Base-by-base conservation (phyloP, 805 yeast genomes). In the Cyberlindnera subsufficiens region DNA sequence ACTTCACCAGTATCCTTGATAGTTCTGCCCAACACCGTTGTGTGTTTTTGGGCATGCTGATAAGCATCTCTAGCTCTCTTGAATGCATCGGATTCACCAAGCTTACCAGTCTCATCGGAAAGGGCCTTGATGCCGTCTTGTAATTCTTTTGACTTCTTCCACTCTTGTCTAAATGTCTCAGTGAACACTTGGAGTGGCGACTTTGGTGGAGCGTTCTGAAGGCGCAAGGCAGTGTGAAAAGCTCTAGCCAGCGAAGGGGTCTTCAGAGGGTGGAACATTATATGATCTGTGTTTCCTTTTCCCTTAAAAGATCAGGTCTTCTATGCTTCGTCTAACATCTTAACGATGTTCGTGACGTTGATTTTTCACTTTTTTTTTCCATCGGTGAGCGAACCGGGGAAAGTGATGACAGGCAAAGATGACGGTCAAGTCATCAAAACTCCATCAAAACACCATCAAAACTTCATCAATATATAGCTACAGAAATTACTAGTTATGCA, bases 81-180 rank as follows among this genome's bases (percentile, higher is more conserved):
- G 69, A 86, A 90, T 3, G 98, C 95, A 42, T 89, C 96, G 39
- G 93, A 82, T 54, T 93, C 98, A 29, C 96, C 87, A 63, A 93
- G 75, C 55, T 89, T 80, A 33, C 96, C 98, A 4, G 97, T 87
- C 53, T 95, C 98, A 66, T 90, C 96, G 61, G 88, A 95, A 42
- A 93, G 74, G 14, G 96, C 95, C 65, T 91, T 93, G 60, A 93
- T 88, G 56, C 89, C 88, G 43, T 87, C 89, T 59, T 90, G 95
- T 46, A 93, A 74, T 63, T 93, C 98, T 58, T 77, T 75, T 39
- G 89, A 82, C 63, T 93, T 91, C 61, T 84, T 81, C 82, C 96
- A 90, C 67, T 93, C 99, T 45, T 74, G 72, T 59, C 77, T 82
- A 70, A 93, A 93, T 0, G 98, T 91, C 49, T 93, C 95, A 51